A percentile compares a stretch with the other conserved stretches of the same genome.
These are phyloP conservation scores for Bocquillonia castaneifolia DNA, from an alignment of 441 rosid species.

Conservation along the genomic window DNA sequence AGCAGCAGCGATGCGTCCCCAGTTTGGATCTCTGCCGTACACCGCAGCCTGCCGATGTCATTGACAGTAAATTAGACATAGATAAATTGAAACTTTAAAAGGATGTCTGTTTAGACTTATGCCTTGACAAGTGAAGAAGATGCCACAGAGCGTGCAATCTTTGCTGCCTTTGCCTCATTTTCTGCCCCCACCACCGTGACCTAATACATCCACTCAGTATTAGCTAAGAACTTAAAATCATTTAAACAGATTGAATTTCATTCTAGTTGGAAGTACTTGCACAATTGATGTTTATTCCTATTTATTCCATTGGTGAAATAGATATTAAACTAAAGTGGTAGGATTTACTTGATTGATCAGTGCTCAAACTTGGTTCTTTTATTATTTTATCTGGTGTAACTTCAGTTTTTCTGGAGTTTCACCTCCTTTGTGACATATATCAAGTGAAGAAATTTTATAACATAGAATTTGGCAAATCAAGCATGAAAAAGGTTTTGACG, in stretches of 20 bases:
- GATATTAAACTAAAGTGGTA: background rate
- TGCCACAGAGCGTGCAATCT: constrained; percentile 86
- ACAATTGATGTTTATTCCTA: background rate
- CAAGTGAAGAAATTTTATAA: background rate
- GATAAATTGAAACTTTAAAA: constrained; percentile 19
- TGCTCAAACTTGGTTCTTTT: background rate
- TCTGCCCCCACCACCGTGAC: constrained; percentile 60
- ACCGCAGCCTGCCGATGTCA: constrained; percentile 67
- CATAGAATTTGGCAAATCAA: background rate
- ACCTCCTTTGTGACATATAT: background rate
- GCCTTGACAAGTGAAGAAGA: constrained; percentile 94
- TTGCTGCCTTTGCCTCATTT: constrained; percentile 73
- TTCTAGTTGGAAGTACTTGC: background rate
- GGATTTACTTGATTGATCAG: background rate
- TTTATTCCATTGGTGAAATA: background rate
- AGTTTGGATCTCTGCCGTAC: constrained; percentile 92
- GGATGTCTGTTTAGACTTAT: constrained; percentile 21
- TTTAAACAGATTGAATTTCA: background rate
- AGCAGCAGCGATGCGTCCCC: constrained; percentile 98
- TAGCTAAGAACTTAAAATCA: constrained; percentile 11
- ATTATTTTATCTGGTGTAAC: background rate
- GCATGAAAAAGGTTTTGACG: background rate
- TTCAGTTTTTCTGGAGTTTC: background rate
- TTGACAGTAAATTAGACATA: constrained; percentile 21
- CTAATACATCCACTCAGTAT: constrained; percentile 33